phyloP scores from a whole-genome alignment of 2,329 filamentous ascomycete genomes.

The Cladosporium sp. region DNA sequence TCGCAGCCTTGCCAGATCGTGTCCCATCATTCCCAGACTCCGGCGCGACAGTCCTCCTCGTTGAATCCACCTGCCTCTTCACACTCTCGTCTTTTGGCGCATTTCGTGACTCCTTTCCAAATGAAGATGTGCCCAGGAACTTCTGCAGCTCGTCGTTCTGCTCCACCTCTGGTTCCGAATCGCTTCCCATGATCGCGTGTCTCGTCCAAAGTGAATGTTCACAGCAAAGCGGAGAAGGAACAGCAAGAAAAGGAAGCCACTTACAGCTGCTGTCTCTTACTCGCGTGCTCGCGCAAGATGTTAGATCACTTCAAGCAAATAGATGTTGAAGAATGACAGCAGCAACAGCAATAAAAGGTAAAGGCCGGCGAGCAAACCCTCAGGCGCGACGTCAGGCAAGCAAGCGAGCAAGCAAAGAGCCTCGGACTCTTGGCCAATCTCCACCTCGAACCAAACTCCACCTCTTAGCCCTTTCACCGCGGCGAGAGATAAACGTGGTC shows the following conservation, averaged over 20 bases:
- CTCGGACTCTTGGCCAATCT: not conserved
- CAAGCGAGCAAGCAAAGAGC: not conserved
- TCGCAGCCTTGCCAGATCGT: conserved; percentile 16
- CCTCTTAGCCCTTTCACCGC: not conserved
- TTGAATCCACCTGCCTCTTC: conserved; percentile 74
- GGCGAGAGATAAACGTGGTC: not conserved
- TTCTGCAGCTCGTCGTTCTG: conserved; percentile 67
- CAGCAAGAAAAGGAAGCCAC: conserved; percentile 8
- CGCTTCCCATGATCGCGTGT: conserved; percentile 7
- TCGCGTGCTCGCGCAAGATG: conserved; percentile 2
- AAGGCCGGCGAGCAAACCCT: not conserved
- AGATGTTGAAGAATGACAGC: not conserved
- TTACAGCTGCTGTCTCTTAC: conserved; percentile 6
- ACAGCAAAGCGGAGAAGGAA: conserved; percentile 1
- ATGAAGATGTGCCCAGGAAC: conserved; percentile 75
- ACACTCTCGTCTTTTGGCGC: conserved; percentile 57
- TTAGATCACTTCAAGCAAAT: not conserved
- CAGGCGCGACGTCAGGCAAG: not conserved
- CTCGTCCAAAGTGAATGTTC: not conserved
- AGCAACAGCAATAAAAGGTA: not conserved
- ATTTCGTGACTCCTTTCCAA: conserved; percentile 71
- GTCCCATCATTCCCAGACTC: not conserved
- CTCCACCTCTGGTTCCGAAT: conserved; percentile 25
- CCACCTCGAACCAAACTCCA: not conserved
- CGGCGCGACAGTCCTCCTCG: conserved; percentile 52